These are phyloP conservation scores for Coemansia sp. DNA, from an alignment of 192 early-diverging fungal genomes.

Conservation along the genomic window DNA sequence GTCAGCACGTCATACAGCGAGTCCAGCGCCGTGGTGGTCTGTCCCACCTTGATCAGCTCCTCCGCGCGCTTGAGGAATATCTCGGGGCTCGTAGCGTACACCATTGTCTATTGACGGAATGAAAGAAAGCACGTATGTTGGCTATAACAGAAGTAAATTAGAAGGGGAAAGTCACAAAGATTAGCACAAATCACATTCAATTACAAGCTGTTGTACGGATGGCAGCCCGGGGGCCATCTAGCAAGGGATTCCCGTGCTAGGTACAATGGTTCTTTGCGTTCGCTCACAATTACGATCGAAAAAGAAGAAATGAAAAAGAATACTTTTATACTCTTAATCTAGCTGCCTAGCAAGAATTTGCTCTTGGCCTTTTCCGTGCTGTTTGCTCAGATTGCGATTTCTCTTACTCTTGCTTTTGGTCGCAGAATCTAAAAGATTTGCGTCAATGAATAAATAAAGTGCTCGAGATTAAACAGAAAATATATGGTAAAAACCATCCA, in stretches of 20 bases:
- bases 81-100: conserved; percentile 59
- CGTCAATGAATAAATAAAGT: background rate
- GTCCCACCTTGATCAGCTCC: conserved; percentile 74
- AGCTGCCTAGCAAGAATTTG: no score
- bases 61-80: conserved; percentile 88
- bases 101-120: background rate
- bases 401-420: background rate
- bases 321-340: background rate
- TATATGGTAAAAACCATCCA: background rate
- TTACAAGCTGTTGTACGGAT: no score
- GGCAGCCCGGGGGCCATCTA: no score
- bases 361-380: no score
- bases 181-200: no score
- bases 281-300: no score
- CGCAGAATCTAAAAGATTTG: background rate
- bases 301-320: no score
- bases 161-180: background rate
- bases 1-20: conserved; percentile 91
- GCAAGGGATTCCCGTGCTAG: no score
- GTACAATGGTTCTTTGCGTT: no score
- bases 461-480: background rate
- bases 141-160: background rate
- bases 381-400: background rate
- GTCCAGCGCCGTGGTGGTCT: conserved; percentile 79
- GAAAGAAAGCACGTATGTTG: background rate